Base-by-base conservation (phyloP, 2,329 filamentous ascomycete species). In the Ophiocordyceps camponoti-saundersi region DNA sequence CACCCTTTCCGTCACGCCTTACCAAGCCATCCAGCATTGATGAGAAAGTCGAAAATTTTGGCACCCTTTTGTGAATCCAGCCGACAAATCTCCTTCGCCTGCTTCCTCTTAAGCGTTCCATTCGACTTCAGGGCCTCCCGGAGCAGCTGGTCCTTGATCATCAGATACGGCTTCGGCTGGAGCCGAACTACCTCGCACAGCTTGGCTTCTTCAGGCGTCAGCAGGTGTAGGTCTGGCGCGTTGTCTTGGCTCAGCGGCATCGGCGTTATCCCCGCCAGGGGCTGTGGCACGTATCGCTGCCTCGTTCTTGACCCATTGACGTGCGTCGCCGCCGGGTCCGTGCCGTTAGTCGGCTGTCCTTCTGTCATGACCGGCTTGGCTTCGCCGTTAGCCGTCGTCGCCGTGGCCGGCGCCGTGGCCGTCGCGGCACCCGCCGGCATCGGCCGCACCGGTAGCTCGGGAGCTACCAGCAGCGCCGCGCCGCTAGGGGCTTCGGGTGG, bases 41-140 rank as follows among this genome's bases (percentile, higher is more conserved):
- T 85, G 67, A 95, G 89, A 61, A 95, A 96, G 62, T 96, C 92
- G 64, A 90, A 95, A 48, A 96, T 79, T 53, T 86, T 75, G 18
- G 83, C 81, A 0, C 85, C 82, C 62, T 95, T 96, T 52, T 84
- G 83, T 11, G 79, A 77, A 57, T 96, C 90, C 46, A 96, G 75
- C 60, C 80, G 65, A 59, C 84, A 89, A 23, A 96, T 81, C 58
- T 93, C 85, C 59, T 82, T 85, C 2, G 88, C 88, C 55, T 90
- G 82, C 66, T 95, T 96, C 73, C 92, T 95, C 71, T 95, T 96
- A 8, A 98, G 66, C 13, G 73, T 77, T 1, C 92, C 92, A 49
- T 92, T 90, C 49, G 81, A 80, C 65, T 90, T 92, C 61, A 95
- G 77, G 0, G 90, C 86, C 60, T 96, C 90, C 56, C 86, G 85